These are phyloP conservation scores for Linum lewisii DNA, from an alignment of 345 rosid genomes.

Conservation along the genomic window DNA sequence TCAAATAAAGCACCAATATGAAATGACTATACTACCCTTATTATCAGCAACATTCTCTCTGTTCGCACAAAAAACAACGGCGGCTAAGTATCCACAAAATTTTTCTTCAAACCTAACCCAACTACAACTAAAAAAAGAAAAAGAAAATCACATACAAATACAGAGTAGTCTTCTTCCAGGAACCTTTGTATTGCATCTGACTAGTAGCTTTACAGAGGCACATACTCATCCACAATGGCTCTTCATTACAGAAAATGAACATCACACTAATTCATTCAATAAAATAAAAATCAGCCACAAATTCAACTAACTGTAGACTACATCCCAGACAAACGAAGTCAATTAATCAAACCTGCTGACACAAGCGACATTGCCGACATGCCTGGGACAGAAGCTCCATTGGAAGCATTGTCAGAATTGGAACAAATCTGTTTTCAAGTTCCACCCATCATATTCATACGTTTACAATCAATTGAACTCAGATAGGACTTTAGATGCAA, in stretches of 20 bases:
- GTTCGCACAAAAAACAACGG: background rate
- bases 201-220: constrained; percentile 45
- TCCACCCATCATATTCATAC: background rate
- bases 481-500: too few species aligned
- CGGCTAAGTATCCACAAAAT: background rate
- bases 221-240: constrained; percentile 83
- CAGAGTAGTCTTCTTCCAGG: constrained; percentile 81
- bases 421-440: constrained; percentile 22
- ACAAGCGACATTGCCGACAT: constrained; percentile 67
- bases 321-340: background rate
- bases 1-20: too few species aligned
- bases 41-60: constrained; percentile 53
- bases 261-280: constrained; percentile 38
- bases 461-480: background rate
- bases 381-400: constrained; percentile 58
- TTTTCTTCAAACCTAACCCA: background rate
- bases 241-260: constrained; percentile 83
- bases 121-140: background rate
- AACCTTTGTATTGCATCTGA: constrained; percentile 56
- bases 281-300: background rate
- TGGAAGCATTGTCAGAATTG: constrained; percentile 41
- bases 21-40: too few species aligned
- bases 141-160: constrained; percentile 32
- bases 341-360: constrained; percentile 61
- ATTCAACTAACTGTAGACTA: background rate